These are phyloP conservation scores for Arthromyces matolae DNA, from an alignment of 768 basidiomycete species.

Conservation along the genomic window DNA sequence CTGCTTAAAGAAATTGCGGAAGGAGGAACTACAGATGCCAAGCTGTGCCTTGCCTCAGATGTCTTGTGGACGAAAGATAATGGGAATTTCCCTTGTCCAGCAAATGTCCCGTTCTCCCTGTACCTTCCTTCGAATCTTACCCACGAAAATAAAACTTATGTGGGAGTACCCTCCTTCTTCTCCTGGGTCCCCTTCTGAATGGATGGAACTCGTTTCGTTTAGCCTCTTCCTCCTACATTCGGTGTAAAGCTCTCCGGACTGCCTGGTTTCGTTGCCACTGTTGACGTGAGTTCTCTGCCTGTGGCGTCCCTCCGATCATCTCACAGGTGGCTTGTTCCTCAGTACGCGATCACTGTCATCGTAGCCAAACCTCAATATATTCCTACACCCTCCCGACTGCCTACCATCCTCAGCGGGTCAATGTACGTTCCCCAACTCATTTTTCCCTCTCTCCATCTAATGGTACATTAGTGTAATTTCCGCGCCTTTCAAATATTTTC, in stretches of 20 bases:
- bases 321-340: not conserved
- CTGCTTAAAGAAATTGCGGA: slow-evolving; percentile 61
- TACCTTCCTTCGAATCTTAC: slow-evolving; percentile 56
- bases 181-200: not conserved
- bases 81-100: slow-evolving; percentile 44
- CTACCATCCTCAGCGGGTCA: slow-evolving; percentile 49
- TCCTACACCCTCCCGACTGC: slow-evolving; percentile 31
- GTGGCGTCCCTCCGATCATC: not conserved
- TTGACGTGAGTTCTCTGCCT: slow-evolving; percentile 37
- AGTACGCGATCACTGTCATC: slow-evolving; percentile 57
- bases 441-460: slow-evolving; percentile 5
- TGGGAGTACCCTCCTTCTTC: slow-evolving; percentile 28
- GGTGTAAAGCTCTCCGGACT: slow-evolving; percentile 64
- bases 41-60: slow-evolving; percentile 47
- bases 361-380: slow-evolving; percentile 42
- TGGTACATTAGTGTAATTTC: slow-evolving; percentile 45
- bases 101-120: slow-evolving; percentile 49
- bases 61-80: slow-evolving; percentile 57
- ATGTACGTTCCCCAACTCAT: slow-evolving; percentile 37
- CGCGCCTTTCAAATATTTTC: slow-evolving; percentile 56
- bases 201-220: slow-evolving; percentile 1
- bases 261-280: slow-evolving; percentile 66
- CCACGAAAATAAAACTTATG: slow-evolving; percentile 55
- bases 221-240: slow-evolving; percentile 72
- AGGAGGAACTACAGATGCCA: slow-evolving; percentile 53